Conservation (phyloP, 2,329 filamentous ascomycete genomes). For the Aspergillus texensis region DNA sequence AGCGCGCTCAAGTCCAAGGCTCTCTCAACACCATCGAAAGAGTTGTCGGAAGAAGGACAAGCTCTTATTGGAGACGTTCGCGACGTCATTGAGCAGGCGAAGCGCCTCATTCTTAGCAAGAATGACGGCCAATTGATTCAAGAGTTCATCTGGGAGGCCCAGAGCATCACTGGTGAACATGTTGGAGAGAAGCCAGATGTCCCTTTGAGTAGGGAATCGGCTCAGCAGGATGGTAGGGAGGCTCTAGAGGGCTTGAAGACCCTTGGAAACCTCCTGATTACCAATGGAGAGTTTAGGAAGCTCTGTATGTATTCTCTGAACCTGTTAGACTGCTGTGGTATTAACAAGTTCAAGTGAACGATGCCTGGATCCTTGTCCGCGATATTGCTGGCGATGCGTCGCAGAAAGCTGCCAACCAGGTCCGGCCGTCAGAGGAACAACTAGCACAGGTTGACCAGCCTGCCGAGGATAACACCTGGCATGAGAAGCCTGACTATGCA, state of each 20-base stretch:
- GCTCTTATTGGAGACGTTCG: constrained; percentile 75
- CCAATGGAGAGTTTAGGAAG: constrained; percentile 95
- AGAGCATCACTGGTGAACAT: constrained; percentile 68
- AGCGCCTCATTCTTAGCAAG: constrained; percentile 84
- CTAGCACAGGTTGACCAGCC: constrained; percentile 78
- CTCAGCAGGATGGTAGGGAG: constrained; percentile 80
- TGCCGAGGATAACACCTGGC: constrained; percentile 91
- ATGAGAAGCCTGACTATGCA: constrained; percentile 78
- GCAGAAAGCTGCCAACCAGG: constrained; percentile 70
- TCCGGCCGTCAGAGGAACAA: constrained; percentile 78
- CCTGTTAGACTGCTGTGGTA: constrained; percentile 17
- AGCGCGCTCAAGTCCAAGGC: constrained; percentile 75
- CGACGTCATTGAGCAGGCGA: constrained; percentile 80
- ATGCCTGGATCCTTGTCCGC: constrained; percentile 77
- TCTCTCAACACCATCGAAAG: constrained; percentile 69
- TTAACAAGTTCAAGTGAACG: constrained; percentile 61
- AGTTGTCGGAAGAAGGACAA: constrained; percentile 81
- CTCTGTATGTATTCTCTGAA: constrained; percentile 61
- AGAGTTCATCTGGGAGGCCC: constrained; percentile 95
- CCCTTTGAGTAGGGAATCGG: constrained; percentile 73
- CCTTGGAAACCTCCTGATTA: constrained; percentile 84
- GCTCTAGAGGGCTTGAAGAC: constrained; percentile 84
- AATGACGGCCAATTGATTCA: constrained; percentile 93
- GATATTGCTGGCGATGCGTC: constrained; percentile 93
- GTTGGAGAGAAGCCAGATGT: constrained; percentile 61